Evolutionary conservation across 805 yeast species (phyloP).

Genomic region (Hanseniaspora meyeri): DNA sequence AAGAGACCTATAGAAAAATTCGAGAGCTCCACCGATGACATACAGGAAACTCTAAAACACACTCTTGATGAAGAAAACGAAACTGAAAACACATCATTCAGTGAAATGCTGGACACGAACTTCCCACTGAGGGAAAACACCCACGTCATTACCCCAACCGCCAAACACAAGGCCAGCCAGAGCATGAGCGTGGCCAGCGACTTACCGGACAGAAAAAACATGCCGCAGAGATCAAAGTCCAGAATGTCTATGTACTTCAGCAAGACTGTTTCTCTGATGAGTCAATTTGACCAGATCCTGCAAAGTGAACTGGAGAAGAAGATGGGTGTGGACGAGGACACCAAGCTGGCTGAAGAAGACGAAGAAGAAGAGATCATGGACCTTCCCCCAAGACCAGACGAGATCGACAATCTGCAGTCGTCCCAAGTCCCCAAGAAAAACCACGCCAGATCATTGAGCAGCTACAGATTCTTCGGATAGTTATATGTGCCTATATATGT

Average conservation of each 20-base stretch:
- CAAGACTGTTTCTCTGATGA: constrained; percentile 31
- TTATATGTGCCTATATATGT: not conserved
- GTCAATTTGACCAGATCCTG: constrained; percentile 54
- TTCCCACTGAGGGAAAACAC: not conserved
- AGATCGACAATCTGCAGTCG: not conserved
- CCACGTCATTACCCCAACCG: not conserved
- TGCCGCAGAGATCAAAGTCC: constrained; percentile 7
- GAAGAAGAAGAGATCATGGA: constrained; percentile 2
- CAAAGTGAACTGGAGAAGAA: constrained; percentile 54
- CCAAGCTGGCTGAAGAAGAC: constrained; percentile 11
- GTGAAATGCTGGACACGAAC: not conserved
- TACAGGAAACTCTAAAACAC: not conserved
- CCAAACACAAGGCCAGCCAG: constrained; percentile 2
- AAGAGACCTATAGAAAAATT: not conserved
- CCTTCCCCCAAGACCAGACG: constrained; percentile 10
- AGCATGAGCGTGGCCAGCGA: constrained; percentile 3
- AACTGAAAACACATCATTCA: not conserved
- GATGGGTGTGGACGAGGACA: constrained; percentile 27
- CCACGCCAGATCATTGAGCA: constrained; percentile 11
- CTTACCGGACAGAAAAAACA: not conserved
- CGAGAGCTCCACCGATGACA: not conserved
- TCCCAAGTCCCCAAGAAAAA: not conserved
- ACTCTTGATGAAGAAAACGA: not conserved
- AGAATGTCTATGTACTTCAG: constrained; percentile 15
- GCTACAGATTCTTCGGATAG: constrained; percentile 12